Evolutionary conservation across 805 yeast species (phyloP).

Genomic region (Candida silvicultrix): DNA sequence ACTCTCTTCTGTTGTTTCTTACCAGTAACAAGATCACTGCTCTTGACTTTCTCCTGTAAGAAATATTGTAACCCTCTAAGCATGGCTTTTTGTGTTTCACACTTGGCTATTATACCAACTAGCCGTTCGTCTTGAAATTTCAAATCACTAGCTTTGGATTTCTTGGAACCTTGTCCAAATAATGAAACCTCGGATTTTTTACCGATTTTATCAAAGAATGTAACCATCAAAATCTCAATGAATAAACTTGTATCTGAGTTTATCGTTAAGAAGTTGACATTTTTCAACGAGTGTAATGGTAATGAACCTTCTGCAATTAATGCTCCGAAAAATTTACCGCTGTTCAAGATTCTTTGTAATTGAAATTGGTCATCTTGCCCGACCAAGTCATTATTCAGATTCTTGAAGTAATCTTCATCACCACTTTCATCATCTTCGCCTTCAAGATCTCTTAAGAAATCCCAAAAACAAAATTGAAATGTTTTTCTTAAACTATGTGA

Average conservation of each 20-base stretch:
- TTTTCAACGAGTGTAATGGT: slow-evolving; percentile 66
- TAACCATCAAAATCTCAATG: slow-evolving; percentile 65
- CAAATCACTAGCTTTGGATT: slow-evolving; percentile 27
- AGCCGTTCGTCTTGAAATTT: slow-evolving; percentile 42
- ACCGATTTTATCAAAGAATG: slow-evolving; percentile 58
- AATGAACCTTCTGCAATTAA: slow-evolving; percentile 69
- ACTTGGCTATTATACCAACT: slow-evolving; percentile 44
- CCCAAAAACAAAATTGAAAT: slow-evolving; percentile 89
- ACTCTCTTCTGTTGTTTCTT: slow-evolving; percentile 50
- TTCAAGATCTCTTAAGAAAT: slow-evolving; percentile 67
- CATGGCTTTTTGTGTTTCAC: slow-evolving; percentile 51
- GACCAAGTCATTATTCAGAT: slow-evolving; percentile 23
- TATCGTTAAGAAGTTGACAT: slow-evolving; percentile 64
- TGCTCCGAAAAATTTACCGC: slow-evolving; percentile 77
- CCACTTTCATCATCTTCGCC: slow-evolving; percentile 36
- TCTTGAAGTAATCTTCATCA: slow-evolving; percentile 23
- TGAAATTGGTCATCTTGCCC: slow-evolving; percentile 46
- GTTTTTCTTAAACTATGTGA: slow-evolving; percentile 72
- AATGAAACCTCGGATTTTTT: slow-evolving; percentile 45
- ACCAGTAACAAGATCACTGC: slow-evolving; percentile 44
- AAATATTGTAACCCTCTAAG: slow-evolving; percentile 64
- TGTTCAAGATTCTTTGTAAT: slow-evolving; percentile 55
- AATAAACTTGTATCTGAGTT: slow-evolving; percentile 58
- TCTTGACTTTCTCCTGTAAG: slow-evolving; percentile 38
- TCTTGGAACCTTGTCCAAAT: slow-evolving; percentile 23